Evolutionary conservation across 495 filamentous ascomycete genomes (phyloP).

Genomic region (Apiosordaria backusii): DNA sequence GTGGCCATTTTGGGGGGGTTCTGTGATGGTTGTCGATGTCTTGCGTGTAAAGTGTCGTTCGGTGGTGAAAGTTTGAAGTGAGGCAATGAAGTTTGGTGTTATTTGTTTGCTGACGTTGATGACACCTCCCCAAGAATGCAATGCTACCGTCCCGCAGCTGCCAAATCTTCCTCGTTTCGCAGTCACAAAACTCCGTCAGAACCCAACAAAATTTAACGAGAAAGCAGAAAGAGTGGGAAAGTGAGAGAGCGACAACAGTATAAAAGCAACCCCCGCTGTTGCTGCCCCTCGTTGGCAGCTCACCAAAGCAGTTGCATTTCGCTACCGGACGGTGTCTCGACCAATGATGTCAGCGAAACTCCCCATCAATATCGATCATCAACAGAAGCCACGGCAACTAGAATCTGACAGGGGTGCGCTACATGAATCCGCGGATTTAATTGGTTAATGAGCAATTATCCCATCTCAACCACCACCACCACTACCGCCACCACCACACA

Average conservation of each 20-base stretch:
- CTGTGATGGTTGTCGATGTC: neutral
- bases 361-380: neutral
- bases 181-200: no score
- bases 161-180: no score
- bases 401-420: neutral
- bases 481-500: no score
- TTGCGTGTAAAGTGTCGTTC: neutral
- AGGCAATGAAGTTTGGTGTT: neutral
- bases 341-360: neutral
- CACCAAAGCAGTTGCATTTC: neutral
- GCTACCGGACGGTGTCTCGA: neutral
- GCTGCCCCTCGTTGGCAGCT: neutral
- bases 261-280: neutral
- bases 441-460: neutral
- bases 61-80: neutral
- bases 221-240: neutral
- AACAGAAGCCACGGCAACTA: neutral
- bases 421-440: neutral
- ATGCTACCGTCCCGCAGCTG: neutral
- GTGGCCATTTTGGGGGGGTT: slow-evolving; percentile 13
- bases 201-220: neutral
- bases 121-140: neutral
- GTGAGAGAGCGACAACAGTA: neutral
- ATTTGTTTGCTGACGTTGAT: neutral
- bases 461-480: neutral